A percentile compares a stretch with the other conserved stretches of the same genome.
Conservation (phyloP, 352 stramenopile species). For the Globisporangium spiculum region DNA sequence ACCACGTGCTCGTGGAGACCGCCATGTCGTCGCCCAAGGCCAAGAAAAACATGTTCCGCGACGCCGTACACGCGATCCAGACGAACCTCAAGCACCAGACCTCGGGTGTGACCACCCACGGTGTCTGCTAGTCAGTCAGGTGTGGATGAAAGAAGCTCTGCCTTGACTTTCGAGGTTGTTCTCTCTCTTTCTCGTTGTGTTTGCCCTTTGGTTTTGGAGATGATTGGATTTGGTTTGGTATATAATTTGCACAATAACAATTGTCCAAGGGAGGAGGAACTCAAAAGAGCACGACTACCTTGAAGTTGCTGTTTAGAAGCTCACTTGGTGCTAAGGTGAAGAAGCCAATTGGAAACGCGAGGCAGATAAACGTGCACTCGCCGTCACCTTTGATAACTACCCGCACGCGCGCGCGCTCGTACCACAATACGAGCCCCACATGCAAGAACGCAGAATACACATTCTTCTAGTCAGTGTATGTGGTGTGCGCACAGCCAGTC, state of each 20-base stretch:
- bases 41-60: conserved; percentile 61
- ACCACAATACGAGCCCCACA: neutral
- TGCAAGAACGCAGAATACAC: neutral
- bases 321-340: neutral
- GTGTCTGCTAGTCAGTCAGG: conserved; percentile 54
- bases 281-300: neutral
- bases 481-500: too few relatives aligned
- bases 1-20: conserved; percentile 68
- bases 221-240: too few relatives aligned
- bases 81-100: conserved; percentile 73
- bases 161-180: too few relatives aligned
- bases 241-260: neutral
- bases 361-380: neutral
- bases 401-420: too few relatives aligned
- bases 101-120: conserved; percentile 73
- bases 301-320: neutral
- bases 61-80: conserved; percentile 67
- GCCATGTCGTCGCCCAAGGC: conserved; percentile 79
- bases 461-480: neutral
- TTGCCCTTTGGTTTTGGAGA: too few relatives aligned
- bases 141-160: too few relatives aligned
- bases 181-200: too few relatives aligned
- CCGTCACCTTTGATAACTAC: neutral
- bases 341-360: neutral
- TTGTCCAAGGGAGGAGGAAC: too few relatives aligned